These are phyloP conservation scores for Haberlea rhodopensis DNA, from an alignment of 257 asterid species.

Conservation along the genomic window DNA sequence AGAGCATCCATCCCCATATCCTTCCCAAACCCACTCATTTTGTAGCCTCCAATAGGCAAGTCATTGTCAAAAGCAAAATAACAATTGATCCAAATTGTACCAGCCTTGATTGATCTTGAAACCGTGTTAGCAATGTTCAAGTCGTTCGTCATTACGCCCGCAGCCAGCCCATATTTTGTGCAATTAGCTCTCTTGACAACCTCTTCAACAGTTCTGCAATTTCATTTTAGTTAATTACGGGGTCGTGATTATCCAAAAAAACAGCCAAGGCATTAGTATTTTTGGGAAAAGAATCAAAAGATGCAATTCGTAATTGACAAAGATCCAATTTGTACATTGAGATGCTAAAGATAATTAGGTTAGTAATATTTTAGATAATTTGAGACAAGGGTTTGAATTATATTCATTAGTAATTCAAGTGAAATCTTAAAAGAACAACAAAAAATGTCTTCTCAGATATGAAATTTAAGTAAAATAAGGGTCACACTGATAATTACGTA, in stretches of 20 bases:
- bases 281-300: no score
- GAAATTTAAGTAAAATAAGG: no score
- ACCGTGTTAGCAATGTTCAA: conserved; percentile 55
- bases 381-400: no score
- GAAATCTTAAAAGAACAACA: not conserved
- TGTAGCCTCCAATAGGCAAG: conserved; percentile 45
- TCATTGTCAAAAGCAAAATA: conserved; percentile 44
- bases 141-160: conserved; percentile 53
- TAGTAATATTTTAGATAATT: no score
- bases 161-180: conserved; percentile 47
- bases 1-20: conserved; percentile 45
- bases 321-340: no score
- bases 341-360: no score
- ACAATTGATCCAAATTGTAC: conserved; percentile 50
- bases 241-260: no score
- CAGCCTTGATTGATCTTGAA: conserved; percentile 49
- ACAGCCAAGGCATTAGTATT: no score
- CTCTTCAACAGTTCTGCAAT: conserved; percentile 46
- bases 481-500: conserved; percentile 33
- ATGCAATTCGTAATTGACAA: no score
- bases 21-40: conserved; percentile 52
- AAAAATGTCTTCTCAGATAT: not conserved
- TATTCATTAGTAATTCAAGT: no score
- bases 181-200: conserved; percentile 48
- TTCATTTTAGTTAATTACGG: not conserved